phyloP scores from a whole-genome alignment of 768 basidiomycete species.

The Boletus sp. region DNA sequence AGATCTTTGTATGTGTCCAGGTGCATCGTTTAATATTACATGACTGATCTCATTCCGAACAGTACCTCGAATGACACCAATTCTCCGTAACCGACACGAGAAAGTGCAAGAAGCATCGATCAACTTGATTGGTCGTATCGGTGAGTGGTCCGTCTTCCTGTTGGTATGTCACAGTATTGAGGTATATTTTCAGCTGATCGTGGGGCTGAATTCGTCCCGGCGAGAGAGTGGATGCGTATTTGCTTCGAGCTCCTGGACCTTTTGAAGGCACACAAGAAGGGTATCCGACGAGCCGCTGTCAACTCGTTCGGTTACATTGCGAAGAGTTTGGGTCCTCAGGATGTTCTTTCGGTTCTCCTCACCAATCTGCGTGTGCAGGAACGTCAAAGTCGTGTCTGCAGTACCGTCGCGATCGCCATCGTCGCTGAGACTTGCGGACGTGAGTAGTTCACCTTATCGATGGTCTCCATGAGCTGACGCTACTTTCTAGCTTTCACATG shows the following conservation, averaged over 20 bases:
- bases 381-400: slow-evolving; percentile 97
- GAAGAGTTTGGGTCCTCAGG: slow-evolving; percentile 98
- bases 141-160: slow-evolving; percentile 28
- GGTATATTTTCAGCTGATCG: slow-evolving; percentile 68
- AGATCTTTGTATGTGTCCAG: slow-evolving; percentile 78
- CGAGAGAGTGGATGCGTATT: slow-evolving; percentile 99
- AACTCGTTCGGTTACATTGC: slow-evolving; percentile 99
- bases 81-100: slow-evolving; percentile 96
- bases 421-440: slow-evolving; percentile 91
- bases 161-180: slow-evolving; percentile 3
- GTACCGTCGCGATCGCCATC: slow-evolving; percentile 96
- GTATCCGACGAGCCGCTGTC: slow-evolving; percentile 96
- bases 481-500: slow-evolving; percentile 79
- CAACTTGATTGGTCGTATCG: slow-evolving; percentile 97
- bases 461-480: slow-evolving; percentile 2
- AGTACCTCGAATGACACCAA: slow-evolving; percentile 99
- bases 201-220: slow-evolving; percentile 97
- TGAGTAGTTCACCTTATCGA: slow-evolving; percentile 23
- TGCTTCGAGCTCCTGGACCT: slow-evolving; percentile 97
- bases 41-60: slow-evolving; percentile 9
- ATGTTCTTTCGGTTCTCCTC: slow-evolving; percentile 90
- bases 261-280: slow-evolving; percentile 98
- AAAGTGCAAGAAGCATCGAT: slow-evolving; percentile 99
- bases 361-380: slow-evolving; percentile 98
- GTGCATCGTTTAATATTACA: background rate